Evolutionary conservation across 768 basidiomycete species (phyloP), one percentile per base, ranked within the genome.

Genomic region (Calocybe cyanea): DNA sequence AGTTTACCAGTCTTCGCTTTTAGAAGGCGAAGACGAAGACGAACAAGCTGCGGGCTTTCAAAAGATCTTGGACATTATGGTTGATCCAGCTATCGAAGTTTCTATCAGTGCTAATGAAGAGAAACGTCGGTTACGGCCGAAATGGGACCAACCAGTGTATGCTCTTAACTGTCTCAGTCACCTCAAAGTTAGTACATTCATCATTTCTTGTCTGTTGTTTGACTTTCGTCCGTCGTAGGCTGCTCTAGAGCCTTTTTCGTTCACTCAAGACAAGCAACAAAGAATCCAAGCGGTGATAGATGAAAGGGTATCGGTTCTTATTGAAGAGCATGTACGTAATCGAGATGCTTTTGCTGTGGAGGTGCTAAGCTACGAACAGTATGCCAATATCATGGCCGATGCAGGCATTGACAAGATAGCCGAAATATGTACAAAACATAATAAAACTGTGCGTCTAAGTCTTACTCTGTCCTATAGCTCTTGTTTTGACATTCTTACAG

Each of bases 141-240:
- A 66, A 24, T 95, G 94, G 91, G 94, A 99, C 60, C 75, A 72
- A 37, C 75, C 79, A 2, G 78, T 96, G 0, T 98, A 91, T 59
- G 72, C 90, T 43, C 69, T 96, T 52, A 97, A 98, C 57, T 95
- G 87, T 48, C 63, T 92, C 51, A 81, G 77, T 14, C 93, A 92
- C 61, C 64, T 96, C 11, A 79, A 85, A 73, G 93, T 92, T 38
- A 21, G 76, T 63, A 30, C 2, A 2, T 31, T 44, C 18, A 3
- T 38, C 18, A 5, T 46, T 11, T 24, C 34, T 35, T 14, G 33
- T 25, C 23, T 24, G 14, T 32, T 21, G 7, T 24, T 23, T 48
- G 37, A 28, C 35, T 19, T 45, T 33, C 38, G 19, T 35, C 24
- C 14, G 51, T 43, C 19, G 0, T 53, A 90, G 87, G 76, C 69